Percentiles rank a stretch among this genome's conserved stretches.
Evolutionary conservation across 176 grass and related monocot genomes (phyloP).

Genomic region (Aegilops umbellulata): DNA sequence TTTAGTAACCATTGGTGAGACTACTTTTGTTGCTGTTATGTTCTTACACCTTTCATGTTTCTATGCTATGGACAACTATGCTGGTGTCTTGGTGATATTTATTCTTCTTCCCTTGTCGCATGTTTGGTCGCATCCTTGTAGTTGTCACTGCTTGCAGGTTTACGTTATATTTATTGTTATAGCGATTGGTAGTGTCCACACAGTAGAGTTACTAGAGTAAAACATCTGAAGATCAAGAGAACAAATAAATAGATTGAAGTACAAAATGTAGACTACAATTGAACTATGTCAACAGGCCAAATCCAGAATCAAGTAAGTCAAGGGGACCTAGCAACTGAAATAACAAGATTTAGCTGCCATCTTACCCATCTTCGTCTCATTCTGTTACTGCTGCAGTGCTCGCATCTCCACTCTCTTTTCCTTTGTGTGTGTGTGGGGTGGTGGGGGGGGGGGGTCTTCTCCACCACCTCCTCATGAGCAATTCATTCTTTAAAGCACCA

Average conservation of each 20-base stretch:
- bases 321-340: not conserved
- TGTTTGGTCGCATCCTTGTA: constrained; percentile 10
- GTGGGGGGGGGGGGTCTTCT: too few relatives aligned
- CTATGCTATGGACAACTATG: not conserved
- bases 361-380: not conserved
- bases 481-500: too few relatives aligned
- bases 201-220: not conserved
- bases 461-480: too few relatives aligned
- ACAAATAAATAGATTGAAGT: not conserved
- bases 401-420: not conserved
- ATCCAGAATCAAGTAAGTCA: not conserved
- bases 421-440: too few relatives aligned
- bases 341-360: not conserved
- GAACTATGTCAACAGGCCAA: not conserved
- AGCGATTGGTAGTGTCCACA: not conserved
- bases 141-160: not conserved
- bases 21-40: constrained; percentile 6
- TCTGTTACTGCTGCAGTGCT: not conserved
- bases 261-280: not conserved
- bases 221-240: not conserved
- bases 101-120: not conserved
- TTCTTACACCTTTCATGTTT: constrained; percentile 19
- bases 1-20: constrained; percentile 33
- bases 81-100: constrained; percentile 18
- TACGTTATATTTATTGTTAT: not conserved